Base-by-base conservation (phyloP, 2,329 filamentous ascomycete genomes). In the Elsinoe ampelina region DNA sequence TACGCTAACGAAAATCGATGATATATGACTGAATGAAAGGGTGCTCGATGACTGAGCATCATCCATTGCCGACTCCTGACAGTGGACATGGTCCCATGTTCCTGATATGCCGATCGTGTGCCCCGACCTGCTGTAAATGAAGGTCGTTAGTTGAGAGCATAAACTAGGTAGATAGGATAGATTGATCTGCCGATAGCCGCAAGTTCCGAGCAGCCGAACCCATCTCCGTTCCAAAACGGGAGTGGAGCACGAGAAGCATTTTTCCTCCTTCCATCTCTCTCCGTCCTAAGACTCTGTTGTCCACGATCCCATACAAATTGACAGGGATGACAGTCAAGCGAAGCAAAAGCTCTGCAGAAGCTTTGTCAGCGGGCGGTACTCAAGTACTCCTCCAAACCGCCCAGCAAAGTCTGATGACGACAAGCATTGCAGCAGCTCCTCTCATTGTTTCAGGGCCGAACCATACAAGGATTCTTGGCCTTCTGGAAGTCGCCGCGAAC, bases 401-500 rank as follows among this genome's bases (percentile, higher is more conserved):
- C 43, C 43, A 47, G 20, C 26, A 13, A 17, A 13, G n/a, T 42
- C 13, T 5, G 41, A 26, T 22, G n/a, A 17, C 15, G 19, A 22
- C 8, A 43, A 43, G 41, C 41, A n/a, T 32, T 15, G 17, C 30
- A 10, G 20, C 17, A 35, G 26, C 30, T 26, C 48, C 48, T 26
- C 48, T 52, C 32, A 52, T 52, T 39, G 48, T 52, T 52, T 52
- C 48, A 52, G 48, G 48, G 48, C 34, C 34, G 26, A 30, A 30
- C 26, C 26, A 30, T 30, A 30, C 26, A 30, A 30, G 26, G 26
- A 30, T 30, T 5, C 26, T 30, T 30, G 12, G 48, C 7, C 15
- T 52, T 52, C 48, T 52, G 48, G 48, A 39, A 52, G 38, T 38
- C 19, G 48, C 35, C 48, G 13, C 15, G 22, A 7, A n/a, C 30